A percentile compares a stretch with the other conserved stretches of the same genome.
Evolutionary conservation across 306 rosid species (phyloP).

Genomic region (Casuarina equisetifolia): DNA sequence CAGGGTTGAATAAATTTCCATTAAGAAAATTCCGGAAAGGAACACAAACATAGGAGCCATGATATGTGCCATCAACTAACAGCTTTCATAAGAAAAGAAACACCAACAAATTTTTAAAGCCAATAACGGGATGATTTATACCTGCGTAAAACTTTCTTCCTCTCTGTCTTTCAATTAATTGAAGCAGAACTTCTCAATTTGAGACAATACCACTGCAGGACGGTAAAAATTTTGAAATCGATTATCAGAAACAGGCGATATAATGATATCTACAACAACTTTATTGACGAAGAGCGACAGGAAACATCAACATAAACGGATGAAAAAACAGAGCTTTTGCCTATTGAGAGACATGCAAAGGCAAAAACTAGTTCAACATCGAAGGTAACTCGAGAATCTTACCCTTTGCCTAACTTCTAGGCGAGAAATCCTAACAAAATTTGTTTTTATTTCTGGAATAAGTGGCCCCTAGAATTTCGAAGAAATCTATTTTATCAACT

Average conservation of each 20-base stretch:
- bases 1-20: too few relatives aligned
- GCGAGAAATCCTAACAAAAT: background rate
- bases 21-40: too few relatives aligned
- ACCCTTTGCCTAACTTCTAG: background rate
- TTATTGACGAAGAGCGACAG: background rate
- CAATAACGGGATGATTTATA: background rate
- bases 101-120: background rate
- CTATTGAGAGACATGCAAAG: background rate
- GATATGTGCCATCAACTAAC: too few relatives aligned
- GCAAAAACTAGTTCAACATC: background rate
- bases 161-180: background rate
- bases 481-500: background rate
- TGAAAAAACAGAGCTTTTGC: background rate
- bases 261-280: background rate
- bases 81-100: too few relatives aligned
- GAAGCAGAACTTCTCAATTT: background rate
- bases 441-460: background rate
- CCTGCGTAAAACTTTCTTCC: background rate
- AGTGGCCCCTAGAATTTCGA: background rate
- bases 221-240: background rate
- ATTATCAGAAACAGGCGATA: background rate
- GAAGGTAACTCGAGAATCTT: background rate
- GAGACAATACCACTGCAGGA: conserved; percentile 1
- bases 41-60: too few relatives aligned
- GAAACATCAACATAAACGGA: background rate